Percentiles rank a stretch among this genome's conserved stretches.
phyloP scores from a whole-genome alignment of 1,284 basidiomycete genomes.

The Fomitopsis betulina region DNA sequence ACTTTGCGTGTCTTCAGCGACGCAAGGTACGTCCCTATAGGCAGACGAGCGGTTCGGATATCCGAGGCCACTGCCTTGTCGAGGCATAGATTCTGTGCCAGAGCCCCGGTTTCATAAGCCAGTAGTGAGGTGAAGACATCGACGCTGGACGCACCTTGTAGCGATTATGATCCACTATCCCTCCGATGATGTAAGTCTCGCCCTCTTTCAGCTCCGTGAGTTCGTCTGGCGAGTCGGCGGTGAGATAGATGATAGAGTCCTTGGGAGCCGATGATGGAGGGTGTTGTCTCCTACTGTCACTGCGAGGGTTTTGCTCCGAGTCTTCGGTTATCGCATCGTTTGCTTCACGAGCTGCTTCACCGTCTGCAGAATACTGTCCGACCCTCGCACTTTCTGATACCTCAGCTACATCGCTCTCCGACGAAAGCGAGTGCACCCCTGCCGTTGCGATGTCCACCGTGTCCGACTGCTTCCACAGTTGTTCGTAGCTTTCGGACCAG shows the following conservation, averaged over 20 bases:
- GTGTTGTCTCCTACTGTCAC: constrained; percentile 11
- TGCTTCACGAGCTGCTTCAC: background rate
- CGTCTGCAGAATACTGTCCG: background rate
- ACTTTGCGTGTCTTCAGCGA: constrained; percentile 89
- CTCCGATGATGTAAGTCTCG: constrained; percentile 94
- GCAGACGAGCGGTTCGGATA: constrained; percentile 85
- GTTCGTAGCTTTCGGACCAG: constrained; percentile 72
- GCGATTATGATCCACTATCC: constrained; percentile 94
- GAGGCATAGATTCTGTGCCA: constrained; percentile 76
- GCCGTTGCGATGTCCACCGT: background rate
- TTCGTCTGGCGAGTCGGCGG: constrained; percentile 90
- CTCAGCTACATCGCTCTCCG: background rate
- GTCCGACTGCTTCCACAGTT: constrained; percentile 46
- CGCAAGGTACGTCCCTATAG: constrained; percentile 85
- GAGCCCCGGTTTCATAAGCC: constrained; percentile 1
- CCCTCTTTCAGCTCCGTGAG: constrained; percentile 75
- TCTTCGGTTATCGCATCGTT: background rate
- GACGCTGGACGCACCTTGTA: constrained; percentile 68
- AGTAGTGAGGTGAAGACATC: background rate
- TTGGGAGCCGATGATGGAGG: constrained; percentile 21
- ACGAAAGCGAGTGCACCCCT: background rate
- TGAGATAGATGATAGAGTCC: constrained; percentile 83
- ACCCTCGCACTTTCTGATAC: background rate
- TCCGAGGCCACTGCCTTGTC: constrained; percentile 77
- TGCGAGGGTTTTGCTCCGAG: background rate